These are phyloP conservation scores for Paraphaeosphaeria sporulosa DNA, from an alignment of 2,329 filamentous ascomycete species.

Conservation along the genomic window DNA sequence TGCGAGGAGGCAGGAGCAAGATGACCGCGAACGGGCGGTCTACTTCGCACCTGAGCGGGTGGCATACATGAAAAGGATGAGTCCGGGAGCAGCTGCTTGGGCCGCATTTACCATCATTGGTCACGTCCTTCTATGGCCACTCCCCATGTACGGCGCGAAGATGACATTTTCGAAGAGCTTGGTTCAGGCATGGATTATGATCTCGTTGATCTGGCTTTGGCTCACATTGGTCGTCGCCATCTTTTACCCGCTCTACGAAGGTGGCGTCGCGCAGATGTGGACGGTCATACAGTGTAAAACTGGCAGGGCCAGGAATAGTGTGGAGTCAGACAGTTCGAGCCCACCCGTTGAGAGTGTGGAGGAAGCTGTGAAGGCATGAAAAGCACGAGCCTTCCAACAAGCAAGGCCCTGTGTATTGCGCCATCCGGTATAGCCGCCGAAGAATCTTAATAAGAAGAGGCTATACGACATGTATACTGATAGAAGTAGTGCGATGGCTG, in stretches of 20 bases:
- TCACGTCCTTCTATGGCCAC: constrained; percentile 63
- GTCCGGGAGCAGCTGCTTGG: constrained; percentile 56
- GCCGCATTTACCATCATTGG: constrained; percentile 59
- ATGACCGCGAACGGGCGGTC: neutral
- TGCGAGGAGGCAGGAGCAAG: neutral
- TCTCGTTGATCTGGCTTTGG: constrained; percentile 63
- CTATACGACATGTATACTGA: too few relatives aligned
- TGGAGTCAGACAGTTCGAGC: neutral
- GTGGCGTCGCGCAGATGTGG: constrained; percentile 24
- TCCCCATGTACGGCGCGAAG: constrained; percentile 61
- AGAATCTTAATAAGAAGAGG: too few relatives aligned
- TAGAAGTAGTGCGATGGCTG: too few relatives aligned
- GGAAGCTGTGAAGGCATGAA: neutral
- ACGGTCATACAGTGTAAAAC: neutral
- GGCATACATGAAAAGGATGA: constrained; percentile 56
- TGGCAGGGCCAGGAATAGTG: neutral
- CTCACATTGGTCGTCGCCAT: constrained; percentile 59
- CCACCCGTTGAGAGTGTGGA: neutral
- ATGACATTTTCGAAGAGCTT: constrained; percentile 58
- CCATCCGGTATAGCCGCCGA: too few relatives aligned
- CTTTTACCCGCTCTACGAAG: constrained; percentile 60
- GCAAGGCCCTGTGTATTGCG: too few relatives aligned
- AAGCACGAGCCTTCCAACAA: too few relatives aligned
- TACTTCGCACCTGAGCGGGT: neutral
- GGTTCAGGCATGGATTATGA: constrained; percentile 59